phyloP scores from a whole-genome alignment of 129 eudicot species.

The Flaveria trinervia region DNA sequence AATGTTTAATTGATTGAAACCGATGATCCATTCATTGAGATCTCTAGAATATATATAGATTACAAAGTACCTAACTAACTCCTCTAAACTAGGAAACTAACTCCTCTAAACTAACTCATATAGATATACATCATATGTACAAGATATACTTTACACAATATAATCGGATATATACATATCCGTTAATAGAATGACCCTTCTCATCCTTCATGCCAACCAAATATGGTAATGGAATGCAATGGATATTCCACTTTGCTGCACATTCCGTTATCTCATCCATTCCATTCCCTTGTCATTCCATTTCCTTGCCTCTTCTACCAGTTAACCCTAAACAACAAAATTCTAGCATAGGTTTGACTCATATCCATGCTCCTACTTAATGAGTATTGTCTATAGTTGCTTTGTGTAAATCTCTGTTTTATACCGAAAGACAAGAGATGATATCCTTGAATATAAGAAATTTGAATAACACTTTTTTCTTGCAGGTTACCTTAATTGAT shows the following conservation, averaged over 20 bases:
- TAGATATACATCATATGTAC: too few relatives aligned
- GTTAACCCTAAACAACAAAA: neutral
- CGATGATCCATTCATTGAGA: too few relatives aligned
- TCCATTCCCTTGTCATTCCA: neutral
- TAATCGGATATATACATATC: too few relatives aligned
- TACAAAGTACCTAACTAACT: too few relatives aligned
- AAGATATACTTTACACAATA: too few relatives aligned
- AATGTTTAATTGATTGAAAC: too few relatives aligned
- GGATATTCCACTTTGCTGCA: neutral
- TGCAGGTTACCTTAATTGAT: constrained; percentile 11
- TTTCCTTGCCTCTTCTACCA: neutral
- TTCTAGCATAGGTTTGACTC: neutral
- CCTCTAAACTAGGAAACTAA: too few relatives aligned
- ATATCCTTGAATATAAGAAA: neutral
- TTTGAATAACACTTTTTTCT: neutral
- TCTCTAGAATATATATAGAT: too few relatives aligned
- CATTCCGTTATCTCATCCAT: neutral
- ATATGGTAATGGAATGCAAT: neutral
- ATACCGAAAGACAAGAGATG: neutral
- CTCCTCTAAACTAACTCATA: too few relatives aligned
- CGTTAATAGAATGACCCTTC: neutral
- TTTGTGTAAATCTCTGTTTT: neutral
- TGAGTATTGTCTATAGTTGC: neutral
- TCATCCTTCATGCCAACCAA: neutral
- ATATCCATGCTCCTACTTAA: neutral